phyloP scores from a whole-genome alignment of 768 basidiomycete genomes.

The Lentinula lateritia region DNA sequence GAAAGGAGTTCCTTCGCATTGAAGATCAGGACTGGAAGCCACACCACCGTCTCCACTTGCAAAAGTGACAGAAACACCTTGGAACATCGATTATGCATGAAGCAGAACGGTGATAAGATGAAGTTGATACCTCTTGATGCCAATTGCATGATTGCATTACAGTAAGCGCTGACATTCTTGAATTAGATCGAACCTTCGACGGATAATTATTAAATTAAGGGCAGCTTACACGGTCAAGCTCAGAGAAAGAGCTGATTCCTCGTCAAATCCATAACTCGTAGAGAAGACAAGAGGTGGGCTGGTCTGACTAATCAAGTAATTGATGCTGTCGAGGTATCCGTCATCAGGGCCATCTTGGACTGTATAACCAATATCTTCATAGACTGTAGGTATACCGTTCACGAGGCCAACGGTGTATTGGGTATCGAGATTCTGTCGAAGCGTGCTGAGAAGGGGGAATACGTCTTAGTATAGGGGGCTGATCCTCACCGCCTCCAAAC shows the following conservation, averaged over 20 bases:
- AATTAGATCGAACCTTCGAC: slow-evolving; percentile 14
- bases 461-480: background rate
- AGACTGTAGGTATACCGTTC: slow-evolving; percentile 23
- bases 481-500: slow-evolving; percentile 27
- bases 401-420: slow-evolving; percentile 26
- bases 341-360: slow-evolving; percentile 21
- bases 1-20: slow-evolving; percentile 38
- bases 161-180: background rate
- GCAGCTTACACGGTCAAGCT: background rate
- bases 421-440: slow-evolving; percentile 20
- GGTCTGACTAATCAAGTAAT: slow-evolving; percentile 19
- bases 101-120: background rate
- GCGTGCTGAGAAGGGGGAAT: background rate
- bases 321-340: slow-evolving; percentile 28
- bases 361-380: slow-evolving; percentile 25
- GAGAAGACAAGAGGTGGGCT: slow-evolving; percentile 21
- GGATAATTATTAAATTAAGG: slow-evolving; percentile 14
- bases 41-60: slow-evolving; percentile 32
- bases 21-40: slow-evolving; percentile 36
- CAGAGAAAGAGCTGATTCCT: background rate
- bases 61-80: slow-evolving; percentile 32
- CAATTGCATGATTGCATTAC: slow-evolving; percentile 19
- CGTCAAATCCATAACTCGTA: slow-evolving; percentile 4
- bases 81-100: slow-evolving; percentile 21
- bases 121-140: background rate